These are phyloP conservation scores for Casuarina cunninghamiana DNA, from an alignment of 306 rosid species.

Conservation along the genomic window DNA sequence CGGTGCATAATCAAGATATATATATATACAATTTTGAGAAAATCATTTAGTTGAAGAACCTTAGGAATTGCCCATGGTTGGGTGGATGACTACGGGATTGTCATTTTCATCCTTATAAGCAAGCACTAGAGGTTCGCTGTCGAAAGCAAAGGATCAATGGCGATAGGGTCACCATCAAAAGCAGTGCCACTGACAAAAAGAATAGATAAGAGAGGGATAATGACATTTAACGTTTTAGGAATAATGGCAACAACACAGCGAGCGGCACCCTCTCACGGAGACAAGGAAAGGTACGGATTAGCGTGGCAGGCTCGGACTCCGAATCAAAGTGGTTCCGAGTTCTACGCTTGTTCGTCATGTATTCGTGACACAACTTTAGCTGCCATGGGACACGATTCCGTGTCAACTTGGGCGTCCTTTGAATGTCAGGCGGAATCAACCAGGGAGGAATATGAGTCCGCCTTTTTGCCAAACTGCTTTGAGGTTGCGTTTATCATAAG, in stretches of 20 bases:
- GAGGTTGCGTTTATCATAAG: conserved; percentile 1
- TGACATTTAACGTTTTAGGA: conserved; percentile 23
- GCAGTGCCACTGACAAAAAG: conserved; percentile 4
- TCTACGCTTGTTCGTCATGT: conserved; percentile 33
- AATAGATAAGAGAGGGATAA: neutral
- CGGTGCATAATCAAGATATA: no score
- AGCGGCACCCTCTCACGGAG: conserved; percentile 49
- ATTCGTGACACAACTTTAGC: conserved; percentile 33
- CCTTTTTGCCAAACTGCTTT: neutral
- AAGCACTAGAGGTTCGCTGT: no score
- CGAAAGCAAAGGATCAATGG: no score
- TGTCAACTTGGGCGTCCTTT: conserved; percentile 37
- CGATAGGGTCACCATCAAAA: neutral
- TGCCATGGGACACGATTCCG: conserved; percentile 35
- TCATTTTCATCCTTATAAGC: no score
- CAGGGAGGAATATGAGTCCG: no score
- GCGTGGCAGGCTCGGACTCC: conserved; percentile 19
- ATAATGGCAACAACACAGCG: conserved; percentile 56
- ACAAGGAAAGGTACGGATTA: conserved; percentile 39
- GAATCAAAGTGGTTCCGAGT: conserved; percentile 31
- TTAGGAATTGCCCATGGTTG: no score
- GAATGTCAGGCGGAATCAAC: conserved; percentile 18
- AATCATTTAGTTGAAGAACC: no score
- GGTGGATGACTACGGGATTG: no score
- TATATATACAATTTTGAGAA: no score